A percentile compares a stretch with the other conserved stretches of the same genome.
Conservation (phyloP, 495 filamentous ascomycete genomes). For the Penicillium waksmanii region DNA sequence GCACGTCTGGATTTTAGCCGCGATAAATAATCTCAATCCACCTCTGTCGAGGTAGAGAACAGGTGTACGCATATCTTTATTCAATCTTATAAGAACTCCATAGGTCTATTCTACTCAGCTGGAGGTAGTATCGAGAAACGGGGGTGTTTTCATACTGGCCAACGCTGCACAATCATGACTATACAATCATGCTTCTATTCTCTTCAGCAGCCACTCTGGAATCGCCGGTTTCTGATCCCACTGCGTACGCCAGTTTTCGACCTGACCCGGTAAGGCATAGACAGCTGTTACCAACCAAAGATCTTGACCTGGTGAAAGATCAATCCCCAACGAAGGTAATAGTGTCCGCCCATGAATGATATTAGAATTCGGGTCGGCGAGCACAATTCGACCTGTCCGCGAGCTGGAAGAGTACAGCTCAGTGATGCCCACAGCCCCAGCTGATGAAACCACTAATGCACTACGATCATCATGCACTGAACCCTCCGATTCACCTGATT, state of each 20-base stretch:
- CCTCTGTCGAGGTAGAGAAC: not conserved
- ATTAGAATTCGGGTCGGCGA: constrained; percentile 80
- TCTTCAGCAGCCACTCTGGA: constrained; percentile 14
- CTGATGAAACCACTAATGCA: constrained; percentile 65
- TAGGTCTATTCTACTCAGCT: too few relatives aligned
- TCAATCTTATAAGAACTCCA: not conserved
- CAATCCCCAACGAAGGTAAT: constrained; percentile 62
- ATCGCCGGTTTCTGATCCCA: constrained; percentile 16
- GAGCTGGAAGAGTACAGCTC: constrained; percentile 52
- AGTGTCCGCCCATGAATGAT: constrained; percentile 69
- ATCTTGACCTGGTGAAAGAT: constrained; percentile 38
- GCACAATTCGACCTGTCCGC: constrained; percentile 62
- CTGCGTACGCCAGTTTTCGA: constrained; percentile 3
- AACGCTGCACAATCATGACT: not conserved
- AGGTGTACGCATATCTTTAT: not conserved
- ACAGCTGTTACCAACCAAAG: constrained; percentile 56
- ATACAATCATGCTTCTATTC: constrained; percentile 1
- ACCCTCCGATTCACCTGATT: constrained; percentile 55
- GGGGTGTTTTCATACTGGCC: too few relatives aligned
- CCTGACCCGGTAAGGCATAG: constrained; percentile 45
- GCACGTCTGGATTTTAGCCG: constrained; percentile 8
- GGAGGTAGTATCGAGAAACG: too few relatives aligned
- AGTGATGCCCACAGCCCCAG: constrained; percentile 70
- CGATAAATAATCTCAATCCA: constrained; percentile 6
- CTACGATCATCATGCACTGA: constrained; percentile 51